These are phyloP conservation scores for Leccinum fallax DNA, from an alignment of 1,284 basidiomycete species.

Conservation along the genomic window DNA sequence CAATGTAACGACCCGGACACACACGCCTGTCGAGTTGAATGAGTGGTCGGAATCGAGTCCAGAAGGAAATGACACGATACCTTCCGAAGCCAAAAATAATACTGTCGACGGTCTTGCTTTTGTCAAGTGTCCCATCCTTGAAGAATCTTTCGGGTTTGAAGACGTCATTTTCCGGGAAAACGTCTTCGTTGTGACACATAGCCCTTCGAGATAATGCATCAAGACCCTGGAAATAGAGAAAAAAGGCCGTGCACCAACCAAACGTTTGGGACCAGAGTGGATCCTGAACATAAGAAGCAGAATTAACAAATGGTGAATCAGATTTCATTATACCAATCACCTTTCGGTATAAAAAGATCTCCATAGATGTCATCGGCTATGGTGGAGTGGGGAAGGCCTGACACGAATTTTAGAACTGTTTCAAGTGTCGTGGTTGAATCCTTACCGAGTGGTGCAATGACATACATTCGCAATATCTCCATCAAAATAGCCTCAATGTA, in stretches of 20 bases:
- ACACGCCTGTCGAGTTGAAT: conserved; percentile 14
- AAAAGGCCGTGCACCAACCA: conserved; percentile 37
- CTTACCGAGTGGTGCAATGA: conserved; percentile 38
- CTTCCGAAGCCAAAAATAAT: conserved; percentile 49
- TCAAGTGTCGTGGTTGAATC: background rate
- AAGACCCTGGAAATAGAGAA: background rate
- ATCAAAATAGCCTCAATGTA: conserved; percentile 52
- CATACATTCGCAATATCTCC: conserved; percentile 53
- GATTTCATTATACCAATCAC: conserved; percentile 7
- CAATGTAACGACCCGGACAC: conserved; percentile 31
- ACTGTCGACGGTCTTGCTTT: conserved; percentile 36
- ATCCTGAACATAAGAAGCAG: conserved; percentile 14
- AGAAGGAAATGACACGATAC: conserved; percentile 8
- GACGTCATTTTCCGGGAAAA: conserved; percentile 42
- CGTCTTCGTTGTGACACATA: conserved; percentile 41
- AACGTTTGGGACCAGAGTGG: conserved; percentile 46
- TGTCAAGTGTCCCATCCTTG: conserved; percentile 22
- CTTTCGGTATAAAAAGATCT: conserved; percentile 47
- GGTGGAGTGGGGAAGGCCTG: conserved; percentile 47
- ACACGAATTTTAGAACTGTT: background rate
- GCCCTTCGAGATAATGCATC: conserved; percentile 35
- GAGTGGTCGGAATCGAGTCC: background rate
- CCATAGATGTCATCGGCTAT: conserved; percentile 45
- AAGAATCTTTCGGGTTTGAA: conserved; percentile 49
- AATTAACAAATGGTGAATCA: background rate